Conservation (phyloP, 2,329 filamentous ascomycete species). For the Xylariaceae sp. region DNA sequence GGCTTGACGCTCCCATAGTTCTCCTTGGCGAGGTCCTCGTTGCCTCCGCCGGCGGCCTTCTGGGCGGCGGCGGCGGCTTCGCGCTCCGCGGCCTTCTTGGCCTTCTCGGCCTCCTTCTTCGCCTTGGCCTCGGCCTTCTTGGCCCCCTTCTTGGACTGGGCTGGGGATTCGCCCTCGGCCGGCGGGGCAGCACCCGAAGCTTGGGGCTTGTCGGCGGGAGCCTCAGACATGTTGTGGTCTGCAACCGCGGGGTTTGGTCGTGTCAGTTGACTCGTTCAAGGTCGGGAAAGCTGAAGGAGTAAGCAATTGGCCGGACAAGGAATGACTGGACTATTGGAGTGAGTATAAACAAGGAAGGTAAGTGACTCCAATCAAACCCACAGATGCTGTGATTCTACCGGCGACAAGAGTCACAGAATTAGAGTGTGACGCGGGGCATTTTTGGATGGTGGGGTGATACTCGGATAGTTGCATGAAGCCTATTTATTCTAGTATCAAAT, state of each 20-base stretch:
- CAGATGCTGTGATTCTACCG: neutral
- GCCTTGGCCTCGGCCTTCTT: conserved; percentile 84
- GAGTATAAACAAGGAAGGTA: neutral
- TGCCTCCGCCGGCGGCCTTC: conserved; percentile 55
- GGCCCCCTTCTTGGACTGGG: conserved; percentile 63
- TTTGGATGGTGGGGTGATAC: conserved; percentile 13
- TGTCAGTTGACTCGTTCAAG: too few relatives aligned
- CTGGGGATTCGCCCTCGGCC: conserved; percentile 17
- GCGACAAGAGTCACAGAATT: conserved; percentile 28
- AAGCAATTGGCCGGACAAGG: too few relatives aligned
- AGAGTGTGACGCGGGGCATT: conserved; percentile 18
- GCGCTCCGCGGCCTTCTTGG: conserved; percentile 62
- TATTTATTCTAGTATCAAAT: too few relatives aligned
- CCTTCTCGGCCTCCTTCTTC: conserved; percentile 80
- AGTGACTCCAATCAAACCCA: neutral
- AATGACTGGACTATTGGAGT: too few relatives aligned
- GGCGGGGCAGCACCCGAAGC: conserved; percentile 16
- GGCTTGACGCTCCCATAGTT: conserved; percentile 70
- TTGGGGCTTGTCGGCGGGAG: conserved; percentile 21
- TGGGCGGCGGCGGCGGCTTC: conserved; percentile 64
- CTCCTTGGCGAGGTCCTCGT: conserved; percentile 61
- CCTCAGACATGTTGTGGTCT: conserved; percentile 25
- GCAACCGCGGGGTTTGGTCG: too few relatives aligned
- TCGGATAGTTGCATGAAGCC: conserved; percentile 11
- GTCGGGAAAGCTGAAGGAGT: too few relatives aligned